Base-by-base conservation (phyloP, 192 early-diverging fungal species). In the Backusella morwellensis region DNA sequence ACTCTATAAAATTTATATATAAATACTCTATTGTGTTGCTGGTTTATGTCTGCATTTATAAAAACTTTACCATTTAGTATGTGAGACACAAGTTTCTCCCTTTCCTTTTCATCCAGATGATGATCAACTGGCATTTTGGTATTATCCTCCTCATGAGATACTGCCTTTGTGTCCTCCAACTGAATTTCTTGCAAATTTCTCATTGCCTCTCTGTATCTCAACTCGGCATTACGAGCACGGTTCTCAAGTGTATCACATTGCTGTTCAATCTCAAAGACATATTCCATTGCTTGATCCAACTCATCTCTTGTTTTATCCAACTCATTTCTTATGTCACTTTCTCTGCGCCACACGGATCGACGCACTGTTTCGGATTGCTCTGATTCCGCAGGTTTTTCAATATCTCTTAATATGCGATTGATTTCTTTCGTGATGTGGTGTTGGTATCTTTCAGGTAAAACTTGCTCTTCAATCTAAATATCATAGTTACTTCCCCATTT, bases 401-500 rank as follows among this genome's bases (percentile, higher is more conserved):
- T 76, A 54, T 95, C 93, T 29, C 93, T 87, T 59, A 95, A 81
- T 74, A 95, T 94, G 50, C 92, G 87, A 78, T 94, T 95, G 75
- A 95, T 94, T 73, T 95, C 93, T 59, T 89, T 87, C 26, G 93
- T 95, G 47, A 95, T 94, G 19, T 93, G 86, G 34, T 92, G 85
- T 72, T 94, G 90, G 70, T 94, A 95, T 77, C 85, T 82, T 40
- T 90, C 85, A 29, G 86, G 91, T 29, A 95, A 81, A 23, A 95
- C 93, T 75, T 93, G 81, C 77, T 95, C 93, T 71, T 93, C 92
- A 75, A 94, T 94, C 93, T 94, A 78, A 23, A 68, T 15, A 52
- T 44, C 15, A 44, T 19, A 17, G 4, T 44, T 44, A 44, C 15
- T 44, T 44, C 21, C 32, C 32, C 34, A 35, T 17, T 7, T 54